Conservation (phyloP, 495 filamentous ascomycete genomes). For the Aspergillus sclerotioniger region DNA sequence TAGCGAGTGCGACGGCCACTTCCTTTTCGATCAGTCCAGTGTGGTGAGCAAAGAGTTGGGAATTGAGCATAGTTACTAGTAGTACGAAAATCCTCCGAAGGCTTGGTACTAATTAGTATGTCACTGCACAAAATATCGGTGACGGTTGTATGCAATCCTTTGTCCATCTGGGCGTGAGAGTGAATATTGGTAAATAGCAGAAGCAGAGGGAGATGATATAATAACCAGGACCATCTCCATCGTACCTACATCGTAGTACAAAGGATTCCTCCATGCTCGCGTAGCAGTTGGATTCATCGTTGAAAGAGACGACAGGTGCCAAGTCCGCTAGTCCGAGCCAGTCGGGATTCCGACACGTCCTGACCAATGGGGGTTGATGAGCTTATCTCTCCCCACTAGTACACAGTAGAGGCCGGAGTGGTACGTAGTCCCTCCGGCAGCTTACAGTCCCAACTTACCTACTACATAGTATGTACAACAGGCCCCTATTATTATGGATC, state of each 20-base stretch:
- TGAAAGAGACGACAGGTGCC: slow-evolving; percentile 4
- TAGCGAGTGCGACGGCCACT: background rate
- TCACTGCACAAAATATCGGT: background rate
- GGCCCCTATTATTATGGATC: too few relatives aligned
- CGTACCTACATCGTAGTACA: background rate
- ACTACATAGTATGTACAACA: too few relatives aligned
- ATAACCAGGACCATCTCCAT: too few relatives aligned
- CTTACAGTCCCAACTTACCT: too few relatives aligned
- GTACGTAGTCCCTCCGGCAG: background rate
- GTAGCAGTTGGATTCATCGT: background rate
- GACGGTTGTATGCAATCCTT: background rate
- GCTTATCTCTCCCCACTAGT: slow-evolving; percentile 34
- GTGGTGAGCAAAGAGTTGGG: too few relatives aligned
- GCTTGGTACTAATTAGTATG: background rate
- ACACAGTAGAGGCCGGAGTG: background rate
- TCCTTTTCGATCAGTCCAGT: too few relatives aligned
- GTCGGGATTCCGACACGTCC: slow-evolving; percentile 23
- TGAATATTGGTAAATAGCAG: too few relatives aligned
- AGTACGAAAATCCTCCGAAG: background rate
- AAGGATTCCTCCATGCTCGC: background rate
- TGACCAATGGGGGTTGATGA: slow-evolving; percentile 25
- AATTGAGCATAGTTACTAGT: background rate
- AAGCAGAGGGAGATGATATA: too few relatives aligned
- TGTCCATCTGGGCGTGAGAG: background rate
- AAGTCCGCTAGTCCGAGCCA: slow-evolving; percentile 9